phyloP scores from a whole-genome alignment of 1,284 basidiomycete genomes.

The Boletus semigastroideus region DNA sequence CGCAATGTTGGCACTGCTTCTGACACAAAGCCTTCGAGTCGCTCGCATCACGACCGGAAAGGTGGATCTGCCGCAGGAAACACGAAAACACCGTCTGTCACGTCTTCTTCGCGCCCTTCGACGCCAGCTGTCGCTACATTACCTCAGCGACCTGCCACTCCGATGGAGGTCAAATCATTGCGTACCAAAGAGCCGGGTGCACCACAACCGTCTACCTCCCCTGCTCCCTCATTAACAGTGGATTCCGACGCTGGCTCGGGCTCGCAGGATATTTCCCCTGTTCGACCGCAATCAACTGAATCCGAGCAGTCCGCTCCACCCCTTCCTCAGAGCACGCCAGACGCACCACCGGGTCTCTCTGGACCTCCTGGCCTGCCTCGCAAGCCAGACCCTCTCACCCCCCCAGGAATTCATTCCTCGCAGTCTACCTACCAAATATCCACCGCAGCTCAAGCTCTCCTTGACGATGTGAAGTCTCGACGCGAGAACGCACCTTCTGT shows the following conservation, averaged over 20 bases:
- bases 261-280: constrained; percentile 43
- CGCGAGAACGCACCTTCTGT: constrained; percentile 56
- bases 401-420: constrained; percentile 54
- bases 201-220: constrained; percentile 46
- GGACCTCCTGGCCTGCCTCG: constrained; percentile 68
- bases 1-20: constrained; percentile 34
- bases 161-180: constrained; percentile 41
- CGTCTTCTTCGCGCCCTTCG: constrained; percentile 65
- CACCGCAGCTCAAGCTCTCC: constrained; percentile 75
- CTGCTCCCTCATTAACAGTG: constrained; percentile 46
- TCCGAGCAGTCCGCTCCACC: constrained; percentile 40
- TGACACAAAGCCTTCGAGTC: constrained; percentile 39
- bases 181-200: constrained; percentile 41
- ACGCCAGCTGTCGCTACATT: constrained; percentile 48
- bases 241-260: constrained; percentile 40
- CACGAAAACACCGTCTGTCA: constrained; percentile 47
- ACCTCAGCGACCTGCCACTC: constrained; percentile 47
- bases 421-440: constrained; percentile 84
- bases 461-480: constrained; percentile 80
- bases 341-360: constrained; percentile 55
- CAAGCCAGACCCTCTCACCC: constrained; percentile 50
- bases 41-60: constrained; percentile 41
- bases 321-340: constrained; percentile 49
- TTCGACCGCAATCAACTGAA: constrained; percentile 44
- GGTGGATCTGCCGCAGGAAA: constrained; percentile 26